These are phyloP conservation scores for Angomonas deanei DNA, from an alignment of 208 protist genomes.

Conservation along the genomic window DNA sequence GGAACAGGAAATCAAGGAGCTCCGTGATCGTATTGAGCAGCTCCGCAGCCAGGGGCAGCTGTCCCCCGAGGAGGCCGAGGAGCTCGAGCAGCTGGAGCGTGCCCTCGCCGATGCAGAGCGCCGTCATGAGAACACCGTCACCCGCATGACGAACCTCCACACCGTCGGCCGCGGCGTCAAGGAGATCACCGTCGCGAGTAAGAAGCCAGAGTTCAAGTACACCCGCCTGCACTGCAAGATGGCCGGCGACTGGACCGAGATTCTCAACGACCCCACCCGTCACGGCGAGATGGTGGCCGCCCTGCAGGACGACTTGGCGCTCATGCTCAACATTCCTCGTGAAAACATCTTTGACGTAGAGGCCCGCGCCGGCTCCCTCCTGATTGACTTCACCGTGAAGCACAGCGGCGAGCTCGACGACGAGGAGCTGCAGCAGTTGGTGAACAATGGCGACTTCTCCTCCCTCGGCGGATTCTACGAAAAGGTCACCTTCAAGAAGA, in stretches of 20 bases:
- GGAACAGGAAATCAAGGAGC: conserved; percentile 35
- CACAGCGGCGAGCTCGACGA: conserved; percentile 54
- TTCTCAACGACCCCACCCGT: conserved; percentile 40
- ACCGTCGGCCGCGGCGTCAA: conserved; percentile 50
- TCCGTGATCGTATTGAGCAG: conserved; percentile 9
- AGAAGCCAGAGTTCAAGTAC: conserved; percentile 36
- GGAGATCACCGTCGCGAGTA: conserved; percentile 40
- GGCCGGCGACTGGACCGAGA: conserved; percentile 49
- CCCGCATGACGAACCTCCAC: conserved; percentile 54
- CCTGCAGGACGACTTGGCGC: conserved; percentile 36
- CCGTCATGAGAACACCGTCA: conserved; percentile 44
- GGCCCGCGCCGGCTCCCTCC: conserved; percentile 28
- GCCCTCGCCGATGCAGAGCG: conserved; percentile 39
- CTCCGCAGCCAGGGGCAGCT: conserved; percentile 25
- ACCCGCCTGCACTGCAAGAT: conserved; percentile 59
- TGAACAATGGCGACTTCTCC: conserved; percentile 53
- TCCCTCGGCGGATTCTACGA: conserved; percentile 58
- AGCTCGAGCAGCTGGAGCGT: conserved; percentile 61
- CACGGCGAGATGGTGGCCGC: conserved; percentile 32
- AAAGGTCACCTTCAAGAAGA: conserved; percentile 51
- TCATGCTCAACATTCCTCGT: conserved; percentile 32
- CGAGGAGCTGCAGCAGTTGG: conserved; percentile 54
- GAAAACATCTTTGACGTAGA: conserved; percentile 48
- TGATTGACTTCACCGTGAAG: conserved; percentile 61
- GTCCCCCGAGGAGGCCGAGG: conserved; percentile 65